A percentile compares a stretch with the other conserved stretches of the same genome.
phyloP scores from a whole-genome alignment of 2,329 filamentous ascomycete species.

The Elsinoe necatrix region DNA sequence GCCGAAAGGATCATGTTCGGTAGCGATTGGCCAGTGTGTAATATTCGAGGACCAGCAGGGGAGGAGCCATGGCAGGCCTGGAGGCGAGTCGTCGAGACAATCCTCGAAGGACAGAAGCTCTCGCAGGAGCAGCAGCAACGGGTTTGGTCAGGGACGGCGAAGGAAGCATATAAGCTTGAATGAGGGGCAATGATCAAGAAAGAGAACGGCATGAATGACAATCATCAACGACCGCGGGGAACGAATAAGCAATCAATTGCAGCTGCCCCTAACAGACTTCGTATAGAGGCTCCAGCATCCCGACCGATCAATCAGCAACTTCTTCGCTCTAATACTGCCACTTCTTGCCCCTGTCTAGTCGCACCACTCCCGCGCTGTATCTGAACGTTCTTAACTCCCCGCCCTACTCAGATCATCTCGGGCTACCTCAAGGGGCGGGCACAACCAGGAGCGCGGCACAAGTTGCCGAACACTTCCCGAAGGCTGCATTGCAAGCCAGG shows the following conservation, averaged over 20 bases:
- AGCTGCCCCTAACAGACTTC: too few species aligned
- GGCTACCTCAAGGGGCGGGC: background rate
- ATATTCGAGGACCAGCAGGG: constrained; percentile 51
- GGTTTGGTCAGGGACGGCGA: constrained; percentile 66
- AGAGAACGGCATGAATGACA: too few species aligned
- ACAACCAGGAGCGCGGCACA: constrained; percentile 29
- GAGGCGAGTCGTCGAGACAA: constrained; percentile 59
- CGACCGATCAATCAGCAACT: too few species aligned
- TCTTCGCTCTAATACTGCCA: too few species aligned
- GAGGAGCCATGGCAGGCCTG: constrained; percentile 65
- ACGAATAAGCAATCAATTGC: too few species aligned
- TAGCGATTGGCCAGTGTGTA: constrained; percentile 90
- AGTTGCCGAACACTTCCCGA: constrained; percentile 39
- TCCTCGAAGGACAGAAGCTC: constrained; percentile 48
- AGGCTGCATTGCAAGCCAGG: constrained; percentile 39
- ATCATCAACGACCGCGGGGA: too few species aligned
- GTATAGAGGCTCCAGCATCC: too few species aligned
- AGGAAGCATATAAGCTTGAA: constrained; percentile 54
- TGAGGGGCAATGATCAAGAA: background rate
- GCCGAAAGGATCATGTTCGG: constrained; percentile 73
- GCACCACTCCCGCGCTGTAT: background rate
- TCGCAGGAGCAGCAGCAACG: constrained; percentile 52
- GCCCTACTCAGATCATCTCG: background rate
- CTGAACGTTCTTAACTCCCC: background rate
- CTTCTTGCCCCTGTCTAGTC: background rate